These are phyloP conservation scores for Wickerhamomyces rabaulensis DNA, from an alignment of 805 yeast genomes.

Conservation along the genomic window DNA sequence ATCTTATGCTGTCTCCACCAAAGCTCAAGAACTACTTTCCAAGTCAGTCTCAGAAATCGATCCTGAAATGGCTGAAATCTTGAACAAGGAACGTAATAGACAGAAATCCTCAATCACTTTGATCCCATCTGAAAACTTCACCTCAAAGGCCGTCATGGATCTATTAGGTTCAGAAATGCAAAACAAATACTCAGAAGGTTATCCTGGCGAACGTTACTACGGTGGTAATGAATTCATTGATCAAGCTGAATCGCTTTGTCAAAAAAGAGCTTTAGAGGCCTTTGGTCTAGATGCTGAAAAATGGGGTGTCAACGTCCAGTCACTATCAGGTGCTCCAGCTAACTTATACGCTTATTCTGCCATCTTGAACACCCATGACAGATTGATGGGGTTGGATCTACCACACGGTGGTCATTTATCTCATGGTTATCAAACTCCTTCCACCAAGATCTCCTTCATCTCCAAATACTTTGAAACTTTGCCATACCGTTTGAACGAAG, in stretches of 20 bases:
- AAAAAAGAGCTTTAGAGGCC: conserved; percentile 89
- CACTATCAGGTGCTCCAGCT: conserved; percentile 96
- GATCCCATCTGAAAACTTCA: conserved; percentile 96
- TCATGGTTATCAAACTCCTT: conserved; percentile 95
- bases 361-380: conserved; percentile 88
- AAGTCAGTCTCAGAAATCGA: conserved; percentile 45
- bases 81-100: conserved; percentile 78
- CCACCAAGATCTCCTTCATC: conserved; percentile 90
- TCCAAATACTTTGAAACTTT: conserved; percentile 96
- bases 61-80: conserved; percentile 72
- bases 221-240: conserved; percentile 98
- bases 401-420: conserved; percentile 99
- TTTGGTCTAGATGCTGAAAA: conserved; percentile 71
- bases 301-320: conserved; percentile 98
- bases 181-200: conserved; percentile 98
- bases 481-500: conserved; percentile 93
- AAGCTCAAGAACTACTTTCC: conserved; percentile 9
- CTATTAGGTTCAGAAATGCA: conserved; percentile 97
- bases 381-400: conserved; percentile 95
- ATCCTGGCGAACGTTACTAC: conserved; percentile 98
- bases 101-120: conserved; percentile 91
- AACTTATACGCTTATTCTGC: conserved; percentile 96
- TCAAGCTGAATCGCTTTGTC: conserved; percentile 88
- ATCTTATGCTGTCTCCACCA: conserved; percentile 8
- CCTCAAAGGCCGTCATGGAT: conserved; percentile 93